A percentile compares a stretch with the other conserved stretches of the same genome.
Evolutionary conservation across 2,329 filamentous ascomycete genomes (phyloP).

Genomic region (Setomelanomma holmii): DNA sequence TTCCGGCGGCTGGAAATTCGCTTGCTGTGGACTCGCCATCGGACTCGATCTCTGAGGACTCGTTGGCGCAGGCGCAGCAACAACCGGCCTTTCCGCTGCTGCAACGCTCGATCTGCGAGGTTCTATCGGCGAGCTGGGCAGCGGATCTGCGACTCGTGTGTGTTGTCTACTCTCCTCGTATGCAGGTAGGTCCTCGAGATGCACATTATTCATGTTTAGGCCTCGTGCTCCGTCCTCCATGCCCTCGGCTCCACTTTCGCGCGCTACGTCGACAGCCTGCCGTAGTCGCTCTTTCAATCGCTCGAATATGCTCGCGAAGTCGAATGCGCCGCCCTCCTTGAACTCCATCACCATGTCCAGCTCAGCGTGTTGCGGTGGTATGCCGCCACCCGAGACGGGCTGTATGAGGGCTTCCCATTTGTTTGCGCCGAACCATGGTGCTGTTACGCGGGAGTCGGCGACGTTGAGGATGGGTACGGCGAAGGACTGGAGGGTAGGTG

Average conservation of each 20-base stretch:
- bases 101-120: conserved; percentile 11
- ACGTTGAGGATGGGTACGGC: conserved; percentile 87
- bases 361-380: conserved; percentile 74
- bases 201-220: conserved; percentile 69
- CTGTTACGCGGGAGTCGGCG: conserved; percentile 82
- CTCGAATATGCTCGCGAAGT: conserved; percentile 85
- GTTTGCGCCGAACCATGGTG: conserved; percentile 92
- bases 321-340: conserved; percentile 92
- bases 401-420: conserved; percentile 83
- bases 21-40: conserved; percentile 38
- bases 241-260: conserved; percentile 66
- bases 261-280: conserved; percentile 78
- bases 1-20: conserved; percentile 59
- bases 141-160: conserved; percentile 41
- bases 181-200: conserved; percentile 85
- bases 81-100: conserved; percentile 22
- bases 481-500: conserved; percentile 79
- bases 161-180: conserved; percentile 71
- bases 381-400: conserved; percentile 82
- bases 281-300: conserved; percentile 82
- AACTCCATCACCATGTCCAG: conserved; percentile 87
- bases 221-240: conserved; percentile 51
- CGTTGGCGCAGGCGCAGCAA: conserved; percentile 22
- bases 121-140: conserved; percentile 28
- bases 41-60: conserved; percentile 39